Base-by-base conservation (phyloP, 2,329 filamentous ascomycete species). In the Lecanicillium sp. region DNA sequence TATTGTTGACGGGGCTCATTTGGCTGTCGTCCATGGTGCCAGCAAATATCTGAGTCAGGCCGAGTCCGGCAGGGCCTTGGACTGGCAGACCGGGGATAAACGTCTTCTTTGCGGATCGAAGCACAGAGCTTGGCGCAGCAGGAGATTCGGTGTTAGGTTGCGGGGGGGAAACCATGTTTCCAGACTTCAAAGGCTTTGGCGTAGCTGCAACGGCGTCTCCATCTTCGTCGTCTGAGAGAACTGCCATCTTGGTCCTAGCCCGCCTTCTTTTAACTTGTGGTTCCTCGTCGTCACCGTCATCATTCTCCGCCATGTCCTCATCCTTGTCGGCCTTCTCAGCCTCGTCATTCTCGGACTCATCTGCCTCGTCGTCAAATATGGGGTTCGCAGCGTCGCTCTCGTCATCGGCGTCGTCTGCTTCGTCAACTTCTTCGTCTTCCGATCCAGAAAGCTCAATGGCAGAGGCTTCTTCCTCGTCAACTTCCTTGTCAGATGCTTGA, bases 1-100 rank as follows among this genome's bases (percentile, higher is more conserved):
- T 11, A 25, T 25, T 25, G n/a, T 45, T 42, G 20, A 40, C 41
- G 14, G 49, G 39, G 48, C 50, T 49, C 41, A 52, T 47, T 49
- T 77, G 72, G 48, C 71, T 77, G 56, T 68, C 79, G 34, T 85
- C 87, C 78, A 96, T 84, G 1, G 88, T 95, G 11, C 87, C 87
- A 5, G 84, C 85, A 55, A 95, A 96, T 45, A 92, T 90, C 52
- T 95, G 89, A 0, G 87, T 94, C 32, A 95, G 70, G 9, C 87
- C 84, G 30, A 94, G 64, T 3, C 78, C 79, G 27, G 77, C 78
- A 17, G 77, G 69, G 0, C 70, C 74, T 17, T 69, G 60, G 4
- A 81, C 68, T 3, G 80, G 75, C 15, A 87, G 62, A 2, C 79
- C 81, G 4, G 82, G 83, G 42, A 87, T 83, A 49, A 83, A 82